Evolutionary conservation across 345 rosid species (phyloP), one percentile per base, ranked within the genome.

Genomic region (Adansonia digitata): DNA sequence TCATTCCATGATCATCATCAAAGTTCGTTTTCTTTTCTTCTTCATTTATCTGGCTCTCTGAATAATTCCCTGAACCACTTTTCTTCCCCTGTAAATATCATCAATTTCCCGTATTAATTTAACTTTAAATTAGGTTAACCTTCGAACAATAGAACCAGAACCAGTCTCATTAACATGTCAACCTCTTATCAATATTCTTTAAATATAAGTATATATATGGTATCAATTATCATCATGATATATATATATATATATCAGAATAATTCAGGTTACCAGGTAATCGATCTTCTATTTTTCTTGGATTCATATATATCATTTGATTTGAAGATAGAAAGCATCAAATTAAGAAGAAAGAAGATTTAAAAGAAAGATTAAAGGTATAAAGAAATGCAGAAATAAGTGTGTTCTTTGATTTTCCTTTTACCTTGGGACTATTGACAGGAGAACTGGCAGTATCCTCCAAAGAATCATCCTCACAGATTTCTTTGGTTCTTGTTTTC

Each of bases 401-500:
- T 17, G 14, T 40, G 22, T 29, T 24, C 22, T 2, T 10, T 1
- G 17, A 49, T 5, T 29, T 65, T 40, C 7, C 6, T 40, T 76
- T 35, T 74, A 90, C 97, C 92, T 90, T 90, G 75, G 97, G 96
- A 75, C 91, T 89, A 60, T 87, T 89, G 61, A 85, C 91, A 77
- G 97, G 97, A 78, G 98, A 94, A 74, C 91, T 94, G 63, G 97
- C 98, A 69, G 98, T 94, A 70, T 94, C 98, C 76, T 94, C 97
- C 82, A 94, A 83, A 68, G 94, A 89, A 72, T 91, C 92, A 79
- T 94, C 95, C 51, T 75, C 77, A 2, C 62, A 82, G 57, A 91
- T 81, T 72, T 84, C 80, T 37, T 77, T 78, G 80, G 85, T 80
- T 85, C 89, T 86, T 75, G 76, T 84, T 77, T 80, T 86, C 81